These are phyloP conservation scores for Pythium dissotocum DNA, from an alignment of 352 stramenopile genomes.

Conservation along the genomic window DNA sequence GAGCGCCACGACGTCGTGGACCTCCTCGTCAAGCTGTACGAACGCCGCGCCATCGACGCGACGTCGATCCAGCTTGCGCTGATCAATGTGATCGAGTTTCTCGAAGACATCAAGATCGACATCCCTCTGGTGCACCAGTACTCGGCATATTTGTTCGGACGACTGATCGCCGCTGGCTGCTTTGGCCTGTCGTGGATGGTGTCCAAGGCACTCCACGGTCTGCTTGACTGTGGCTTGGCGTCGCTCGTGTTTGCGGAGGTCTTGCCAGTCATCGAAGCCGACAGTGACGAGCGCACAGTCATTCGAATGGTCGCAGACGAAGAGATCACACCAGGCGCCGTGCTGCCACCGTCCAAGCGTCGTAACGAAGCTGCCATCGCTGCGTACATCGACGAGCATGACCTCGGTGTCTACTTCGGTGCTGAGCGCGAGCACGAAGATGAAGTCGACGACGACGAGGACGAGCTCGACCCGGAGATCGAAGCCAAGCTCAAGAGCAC, in stretches of 20 bases:
- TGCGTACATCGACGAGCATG: slow-evolving; percentile 62
- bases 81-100: slow-evolving; percentile 72
- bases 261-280: slow-evolving; percentile 67
- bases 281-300: slow-evolving; percentile 66
- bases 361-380: slow-evolving; percentile 46
- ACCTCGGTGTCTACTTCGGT: slow-evolving; percentile 66
- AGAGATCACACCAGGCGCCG: slow-evolving; percentile 57
- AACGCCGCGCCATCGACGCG: slow-evolving; percentile 58
- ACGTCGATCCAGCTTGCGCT: slow-evolving; percentile 74
- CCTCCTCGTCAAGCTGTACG: slow-evolving; percentile 79
- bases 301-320: slow-evolving; percentile 80
- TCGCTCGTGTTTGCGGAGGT: slow-evolving; percentile 75
- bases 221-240: slow-evolving; percentile 63
- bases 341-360: slow-evolving; percentile 46
- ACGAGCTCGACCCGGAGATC: slow-evolving; percentile 62
- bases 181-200: slow-evolving; percentile 87
- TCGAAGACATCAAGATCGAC: slow-evolving; percentile 87
- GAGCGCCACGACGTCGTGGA: slow-evolving; percentile 72
- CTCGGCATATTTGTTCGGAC: slow-evolving; percentile 67
- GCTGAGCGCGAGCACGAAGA: slow-evolving; percentile 35
- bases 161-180: slow-evolving; percentile 74
- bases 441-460: slow-evolving; percentile 45
- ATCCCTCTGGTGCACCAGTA: slow-evolving; percentile 84
- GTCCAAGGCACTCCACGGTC: slow-evolving; percentile 46
- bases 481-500: slow-evolving; percentile 68